Conservation (phyloP, 129 eudicot genomes). For the Sambucus nigra region DNA sequence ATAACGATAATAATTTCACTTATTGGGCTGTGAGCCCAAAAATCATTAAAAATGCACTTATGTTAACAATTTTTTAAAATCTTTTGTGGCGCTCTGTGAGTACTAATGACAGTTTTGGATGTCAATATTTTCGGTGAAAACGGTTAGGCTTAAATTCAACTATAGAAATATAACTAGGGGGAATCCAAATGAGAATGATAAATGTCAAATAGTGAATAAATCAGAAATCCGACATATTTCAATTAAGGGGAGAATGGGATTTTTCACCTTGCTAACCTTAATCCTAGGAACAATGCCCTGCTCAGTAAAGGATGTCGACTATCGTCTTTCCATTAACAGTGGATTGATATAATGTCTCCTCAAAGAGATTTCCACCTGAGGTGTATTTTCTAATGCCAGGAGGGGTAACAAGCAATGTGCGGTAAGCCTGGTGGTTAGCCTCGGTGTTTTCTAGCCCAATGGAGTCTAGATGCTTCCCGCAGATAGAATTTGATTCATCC, state of each 20-base stretch:
- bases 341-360: conserved; percentile 65
- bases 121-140: too few species aligned
- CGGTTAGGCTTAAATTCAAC: too few species aligned
- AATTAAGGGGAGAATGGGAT: background rate
- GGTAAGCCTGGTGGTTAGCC: conserved; percentile 77
- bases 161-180: too few species aligned
- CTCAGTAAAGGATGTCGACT: conserved; percentile 40
- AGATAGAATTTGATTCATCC: conserved; percentile 76
- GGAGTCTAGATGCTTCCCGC: conserved; percentile 66
- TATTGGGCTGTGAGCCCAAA: too few species aligned
- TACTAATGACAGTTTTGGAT: too few species aligned
- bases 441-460: conserved; percentile 71
- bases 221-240: background rate
- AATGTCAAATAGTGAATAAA: too few species aligned
- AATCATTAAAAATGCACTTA: too few species aligned
- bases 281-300: conserved; percentile 59
- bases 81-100: too few species aligned
- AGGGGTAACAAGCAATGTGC: conserved; percentile 54
- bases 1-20: background rate
- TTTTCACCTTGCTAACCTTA: conserved; percentile 51
- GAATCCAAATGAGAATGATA: too few species aligned
- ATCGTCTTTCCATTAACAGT: conserved; percentile 56
- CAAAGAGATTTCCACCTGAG: conserved; percentile 71
- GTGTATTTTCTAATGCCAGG: conserved; percentile 63
- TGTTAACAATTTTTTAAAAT: too few species aligned